Conservation (phyloP, 257 asterid genomes). For the Solanum tacnaense region DNA sequence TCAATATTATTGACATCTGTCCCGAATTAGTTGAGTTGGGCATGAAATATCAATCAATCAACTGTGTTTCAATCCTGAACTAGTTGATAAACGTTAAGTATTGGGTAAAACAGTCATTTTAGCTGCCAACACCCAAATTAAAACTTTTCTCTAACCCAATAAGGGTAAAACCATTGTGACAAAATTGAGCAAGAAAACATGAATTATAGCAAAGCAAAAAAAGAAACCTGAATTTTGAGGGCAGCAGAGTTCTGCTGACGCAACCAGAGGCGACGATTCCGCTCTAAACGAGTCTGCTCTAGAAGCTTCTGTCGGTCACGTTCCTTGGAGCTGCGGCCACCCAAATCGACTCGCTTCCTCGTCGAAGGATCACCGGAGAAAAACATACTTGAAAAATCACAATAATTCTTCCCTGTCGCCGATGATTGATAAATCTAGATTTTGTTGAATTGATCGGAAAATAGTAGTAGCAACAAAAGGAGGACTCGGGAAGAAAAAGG, state of each 20-base stretch:
- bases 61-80: background rate
- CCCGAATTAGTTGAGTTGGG: background rate
- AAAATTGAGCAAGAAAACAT: background rate
- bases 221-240: slow-evolving; percentile 60
- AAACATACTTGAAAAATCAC: slow-evolving; percentile 34
- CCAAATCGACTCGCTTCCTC: slow-evolving; percentile 89
- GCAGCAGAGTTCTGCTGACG: slow-evolving; percentile 91
- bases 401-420: background rate
- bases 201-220: background rate
- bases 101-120: background rate
- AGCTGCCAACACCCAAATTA: background rate
- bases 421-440: background rate
- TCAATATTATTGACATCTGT: background rate
- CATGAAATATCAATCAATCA: background rate
- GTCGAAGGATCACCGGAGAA: slow-evolving; percentile 86
- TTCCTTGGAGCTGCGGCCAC: slow-evolving; percentile 96
- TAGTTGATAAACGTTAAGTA: background rate
- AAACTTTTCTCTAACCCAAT: background rate
- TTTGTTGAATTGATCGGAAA: background rate
- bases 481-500: background rate
- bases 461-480: background rate
- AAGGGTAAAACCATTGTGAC: background rate
- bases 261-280: slow-evolving; percentile 57
- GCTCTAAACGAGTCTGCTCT: slow-evolving; percentile 79
- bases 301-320: slow-evolving; percentile 87